Evolutionary conservation across 2,329 filamentous ascomycete species (phyloP), one percentile per base, ranked within the genome.

Genomic region (Ophiostoma populinum): DNA sequence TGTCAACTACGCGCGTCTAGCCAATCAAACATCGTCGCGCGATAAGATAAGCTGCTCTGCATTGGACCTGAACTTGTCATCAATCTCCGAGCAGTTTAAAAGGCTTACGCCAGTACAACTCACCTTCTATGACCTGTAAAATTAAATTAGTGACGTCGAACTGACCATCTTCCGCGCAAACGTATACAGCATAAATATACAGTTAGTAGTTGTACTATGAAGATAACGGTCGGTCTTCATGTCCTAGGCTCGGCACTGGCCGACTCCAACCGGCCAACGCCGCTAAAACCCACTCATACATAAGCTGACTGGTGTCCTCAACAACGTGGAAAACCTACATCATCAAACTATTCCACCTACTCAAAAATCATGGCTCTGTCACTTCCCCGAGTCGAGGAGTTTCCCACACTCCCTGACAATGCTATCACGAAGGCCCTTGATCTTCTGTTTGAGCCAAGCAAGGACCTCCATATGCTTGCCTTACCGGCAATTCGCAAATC

Each of bases 401-500:
- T 92, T 25, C 58, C 64, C 18, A 55, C 58, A 31, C 65, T 76
- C 32, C 51, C 72, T 13, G 62, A 70, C 20, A 47, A 61, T 19
- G 57, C 66, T 15, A 65, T 79, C 37, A 63, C 61, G 24, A 49
- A 55, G 5, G 59, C 75, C 33, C 68, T 93, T 32, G 80, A 92
- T 55, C 64, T 75, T 4, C 74, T 93, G 40, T 93, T 94, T 55
- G 86, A 94, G 52, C 80, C 81, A 12, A 85, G 77, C 36, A 60
- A 67, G 1, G 69, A 75, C 34, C 70, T 94, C 1, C 82, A 87
- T 53, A 62, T 66, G 10, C 63, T 90, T 11, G 70, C 80, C 12
- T 52, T 81, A 6, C 79, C 80, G 2, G 57, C 77, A 3, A 61
- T 92, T n/a, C 62, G 61, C 13, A 6, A 5, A 26, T 47, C 52